Evolutionary conservation across 805 yeast genomes (phyloP).

Genomic region (Limtongia smithiae): DNA sequence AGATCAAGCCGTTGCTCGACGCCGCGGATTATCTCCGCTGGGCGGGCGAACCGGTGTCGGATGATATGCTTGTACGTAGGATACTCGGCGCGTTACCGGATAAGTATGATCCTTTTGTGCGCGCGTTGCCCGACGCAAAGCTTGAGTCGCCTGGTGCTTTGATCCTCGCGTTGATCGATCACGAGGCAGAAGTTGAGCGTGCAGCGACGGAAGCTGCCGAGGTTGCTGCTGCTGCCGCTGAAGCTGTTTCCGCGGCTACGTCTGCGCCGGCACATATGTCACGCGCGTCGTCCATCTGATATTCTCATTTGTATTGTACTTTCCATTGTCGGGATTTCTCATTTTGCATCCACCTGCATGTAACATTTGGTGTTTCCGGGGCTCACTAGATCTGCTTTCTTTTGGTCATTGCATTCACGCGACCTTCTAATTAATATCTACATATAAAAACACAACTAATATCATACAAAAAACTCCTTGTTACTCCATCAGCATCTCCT

Average conservation of each 20-base stretch:
- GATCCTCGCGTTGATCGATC: constrained; percentile 5
- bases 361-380: neutral
- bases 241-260: no score
- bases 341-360: neutral
- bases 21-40: constrained; percentile 15
- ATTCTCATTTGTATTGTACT: neutral
- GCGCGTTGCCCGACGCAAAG: constrained; percentile 4
- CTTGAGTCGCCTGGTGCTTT: constrained; percentile 1
- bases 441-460: neutral
- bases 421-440: neutral
- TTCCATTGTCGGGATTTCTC: neutral
- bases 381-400: neutral
- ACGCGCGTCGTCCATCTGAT: neutral
- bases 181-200: neutral
- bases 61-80: constrained; percentile 7
- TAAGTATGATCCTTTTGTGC: constrained; percentile 7
- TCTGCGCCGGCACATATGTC: no score
- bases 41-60: constrained; percentile 14
- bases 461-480: neutral
- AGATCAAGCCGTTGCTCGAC: constrained; percentile 2
- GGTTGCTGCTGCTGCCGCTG: no score
- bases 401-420: neutral
- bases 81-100: constrained; percentile 18
- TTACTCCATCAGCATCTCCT: constrained; percentile 11
- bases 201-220: no score